phyloP scores from a whole-genome alignment of 345 rosid genomes.

The Sonneratia alba region DNA sequence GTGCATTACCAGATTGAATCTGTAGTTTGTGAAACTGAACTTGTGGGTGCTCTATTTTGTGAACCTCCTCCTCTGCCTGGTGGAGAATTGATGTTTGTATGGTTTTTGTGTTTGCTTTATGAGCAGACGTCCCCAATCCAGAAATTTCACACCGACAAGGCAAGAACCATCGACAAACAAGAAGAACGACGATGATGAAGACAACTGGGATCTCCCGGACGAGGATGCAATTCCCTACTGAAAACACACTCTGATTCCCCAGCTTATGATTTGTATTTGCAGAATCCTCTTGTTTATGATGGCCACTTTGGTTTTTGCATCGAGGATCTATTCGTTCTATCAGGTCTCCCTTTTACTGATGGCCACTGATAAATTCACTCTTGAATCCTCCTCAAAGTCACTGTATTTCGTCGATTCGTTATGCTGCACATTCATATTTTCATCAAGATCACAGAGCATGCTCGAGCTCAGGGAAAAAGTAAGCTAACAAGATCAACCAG shows the following conservation, averaged over 20 bases:
- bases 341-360: neutral
- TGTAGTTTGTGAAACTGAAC: neutral
- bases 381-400: too few relatives aligned
- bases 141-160: slow-evolving; percentile 6
- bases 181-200: slow-evolving; percentile 17
- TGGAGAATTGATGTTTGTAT: neutral
- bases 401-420: too few relatives aligned
- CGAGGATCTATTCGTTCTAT: neutral
- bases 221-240: slow-evolving; percentile 11
- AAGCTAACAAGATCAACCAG: too few relatives aligned
- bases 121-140: slow-evolving; percentile 11
- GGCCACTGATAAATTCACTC: too few relatives aligned
- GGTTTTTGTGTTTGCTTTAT: neutral
- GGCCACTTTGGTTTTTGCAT: neutral
- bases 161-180: neutral
- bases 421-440: too few relatives aligned
- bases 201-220: slow-evolving; percentile 21
- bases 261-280: neutral
- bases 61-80: neutral
- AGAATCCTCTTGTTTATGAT: neutral
- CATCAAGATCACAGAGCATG: too few relatives aligned
- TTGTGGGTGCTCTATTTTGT: neutral
- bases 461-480: too few relatives aligned
- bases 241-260: neutral
- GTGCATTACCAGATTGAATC: neutral